Evolutionary conservation across 2,329 filamentous ascomycete species (phyloP), one percentile per base, ranked within the genome.

Genomic region (Ophiosphaerella korrae): DNA sequence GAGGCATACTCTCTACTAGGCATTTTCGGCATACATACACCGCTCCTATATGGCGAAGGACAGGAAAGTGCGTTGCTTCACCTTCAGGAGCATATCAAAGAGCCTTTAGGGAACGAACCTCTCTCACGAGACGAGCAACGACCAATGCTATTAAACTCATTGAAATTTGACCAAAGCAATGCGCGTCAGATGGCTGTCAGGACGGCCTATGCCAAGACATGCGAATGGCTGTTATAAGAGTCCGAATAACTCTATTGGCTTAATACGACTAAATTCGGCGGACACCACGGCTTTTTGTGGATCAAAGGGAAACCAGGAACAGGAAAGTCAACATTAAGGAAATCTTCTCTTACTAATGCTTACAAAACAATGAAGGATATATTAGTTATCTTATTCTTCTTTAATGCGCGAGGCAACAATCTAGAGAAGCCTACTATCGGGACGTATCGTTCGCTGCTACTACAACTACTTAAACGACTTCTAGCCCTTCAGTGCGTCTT

Each of bases 391-490:
- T 74, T 51, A 48, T 63, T 56, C 48, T 64, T 60, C 47, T 64
- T 62, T 50, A 56, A 59, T 14, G 50, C 54, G 11, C 55, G 58
- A 34, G 60, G 42, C 13, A 34, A 49, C 13, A 26, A 42, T 9
- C 11, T 60, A 9, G 50, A 64, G 41, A 60, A 52, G 33, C 49
- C 60, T 16, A 52, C 48, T 23, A 49, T 58, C 23, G 59, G 64
- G n/a, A 51, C 58, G 44, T 64, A 62, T 42, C 52, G 57, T n/a
- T 59, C 64, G 13, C 48, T 68, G 9, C 40, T 65, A 6, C 32
- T 60, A 16, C 63, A 66, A 49, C 51, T 68, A 7, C 50, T 66
- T 29, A 29, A 36, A 35, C 45, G 34, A 13, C n/a, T 44, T n/a
- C 50, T 45, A 2, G 41, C 16, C 7, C 40, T 61, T 14, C 56